Evolutionary conservation across 2,329 filamentous ascomycete genomes (phyloP), one percentile per base, ranked within the genome.

Genomic region (Aspergillus pseudoviridinutans): DNA sequence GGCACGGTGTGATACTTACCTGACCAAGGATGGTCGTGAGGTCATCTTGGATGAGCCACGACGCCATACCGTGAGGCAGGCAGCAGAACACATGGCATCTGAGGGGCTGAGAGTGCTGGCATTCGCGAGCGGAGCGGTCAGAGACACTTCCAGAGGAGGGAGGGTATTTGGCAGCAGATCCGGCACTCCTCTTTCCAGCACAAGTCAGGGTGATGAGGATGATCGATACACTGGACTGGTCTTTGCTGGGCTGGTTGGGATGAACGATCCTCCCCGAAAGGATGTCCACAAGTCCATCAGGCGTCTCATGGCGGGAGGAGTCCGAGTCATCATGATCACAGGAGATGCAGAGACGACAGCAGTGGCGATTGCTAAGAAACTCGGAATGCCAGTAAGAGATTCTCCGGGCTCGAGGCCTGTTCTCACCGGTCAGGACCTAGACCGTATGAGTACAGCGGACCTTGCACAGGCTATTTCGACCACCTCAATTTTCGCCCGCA

Each of bases 251-350:
- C 76, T 97, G 28, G 91, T 97, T 28, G 94, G 94, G 50, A 99
- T 99, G 93, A 96, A 91, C 64, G 94, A 99, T 71, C 94, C 94
- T 4, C 94, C 94, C 2, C 84, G 94, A 51, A 91, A 92, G 63
- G 92, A 92, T 47, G 94, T 99, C 8, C 89, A 91, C 64, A 87
- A 88, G 61, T 92, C 93, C 5, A 97, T 99, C 64, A 84, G 91
- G 64, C 88, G 89, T 60, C 79, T 99, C 55, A 93, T 97, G 88
- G 87, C 91, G 51, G 94, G 94, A 54, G 93, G 93, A 42, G 94
- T 99, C 61, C 94, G 92, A 73, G 91, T 99, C 50, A 95, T 99
- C 66, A 99, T 99, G 94, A 97, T 99, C 64, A 99, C 94, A 9
- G 94, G 94, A 58, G 94, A 99, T 73, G 91, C 94, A 17, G 92